Evolutionary conservation across 129 eudicot species (phyloP), one percentile per base, ranked within the genome.

Genomic region (Flaveria trinervia): DNA sequence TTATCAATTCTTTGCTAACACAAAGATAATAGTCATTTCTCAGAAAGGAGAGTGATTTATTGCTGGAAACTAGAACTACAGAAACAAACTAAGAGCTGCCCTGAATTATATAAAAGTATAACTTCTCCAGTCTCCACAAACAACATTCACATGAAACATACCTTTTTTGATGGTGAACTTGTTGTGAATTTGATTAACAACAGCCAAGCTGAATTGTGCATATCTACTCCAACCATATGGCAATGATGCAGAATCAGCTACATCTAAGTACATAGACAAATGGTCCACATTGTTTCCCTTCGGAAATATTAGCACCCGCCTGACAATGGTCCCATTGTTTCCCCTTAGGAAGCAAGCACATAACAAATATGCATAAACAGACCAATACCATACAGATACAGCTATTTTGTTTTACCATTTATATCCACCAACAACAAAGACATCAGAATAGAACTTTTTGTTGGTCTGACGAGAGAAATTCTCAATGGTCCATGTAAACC

Each of bases 181-280:
- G 84, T 44, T 82, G 76, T 86, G 84, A 26, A 84, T 30, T 77
- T 93, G 98, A 90, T 93, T 93, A 69, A 88, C 89, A 71, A 93
- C 88, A 46, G 98, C 84, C 86, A 93, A 88, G 85, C 90, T 93
- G 83, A 93, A 93, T 72, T 91, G 97, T 49, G 98, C 97, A 81
- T 85, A 90, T 89, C 97, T 84, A 84, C 87, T 90, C 98, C 98
- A 93, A 50, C 98, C 98, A 88, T 90, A 93, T 16, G 96, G 98
- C 81, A 93, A 84, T 16, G 92, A 81, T 62, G 89, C 62, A 0
- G 98, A 85, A 83, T 93, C 97, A 17, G 97, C 97, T 73, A 90
- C 98, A 75, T 90, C 97, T 71, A 93, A 86, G 74, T 93, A 93
- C 97, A 93, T 85, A 48, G 98, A 93, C 81, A 93, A 70, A 77